These are phyloP conservation scores for Meyerozyma sp. DNA, from an alignment of 1,139 yeast genomes.

Conservation along the genomic window DNA sequence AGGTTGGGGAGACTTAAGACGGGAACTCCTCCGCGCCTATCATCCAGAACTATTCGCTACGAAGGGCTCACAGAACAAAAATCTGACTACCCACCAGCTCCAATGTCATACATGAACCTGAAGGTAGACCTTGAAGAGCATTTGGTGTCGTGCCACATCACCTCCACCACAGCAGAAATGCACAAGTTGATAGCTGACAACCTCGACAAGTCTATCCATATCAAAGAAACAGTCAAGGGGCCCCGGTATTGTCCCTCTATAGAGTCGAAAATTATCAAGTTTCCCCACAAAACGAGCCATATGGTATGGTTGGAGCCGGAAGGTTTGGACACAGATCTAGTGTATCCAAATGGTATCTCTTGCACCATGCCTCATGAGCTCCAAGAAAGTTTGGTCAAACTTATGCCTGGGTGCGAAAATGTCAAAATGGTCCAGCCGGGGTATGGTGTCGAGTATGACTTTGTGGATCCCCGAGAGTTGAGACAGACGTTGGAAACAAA, in stretches of 20 bases:
- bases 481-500: slow-evolving; percentile 77
- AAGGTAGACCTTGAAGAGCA: slow-evolving; percentile 50
- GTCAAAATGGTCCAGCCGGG: slow-evolving; percentile 91
- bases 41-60: slow-evolving; percentile 67
- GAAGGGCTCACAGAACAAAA: slow-evolving; percentile 54
- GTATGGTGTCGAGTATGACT: slow-evolving; percentile 97
- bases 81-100: slow-evolving; percentile 77
- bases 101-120: slow-evolving; percentile 86
- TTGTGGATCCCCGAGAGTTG: slow-evolving; percentile 88
- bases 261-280: slow-evolving; percentile 81
- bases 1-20: slow-evolving; percentile 87
- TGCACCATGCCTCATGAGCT: slow-evolving; percentile 96
- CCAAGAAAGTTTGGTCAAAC: slow-evolving; percentile 64
- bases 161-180: slow-evolving; percentile 70
- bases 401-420: slow-evolving; percentile 87
- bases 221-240: slow-evolving; percentile 90
- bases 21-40: slow-evolving; percentile 93
- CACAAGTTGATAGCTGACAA: slow-evolving; percentile 68
- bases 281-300: slow-evolving; percentile 71
- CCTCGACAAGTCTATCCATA: slow-evolving; percentile 80
- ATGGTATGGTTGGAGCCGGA: slow-evolving; percentile 96
- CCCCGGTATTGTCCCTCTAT: slow-evolving; percentile 98
- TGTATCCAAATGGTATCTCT: slow-evolving; percentile 95
- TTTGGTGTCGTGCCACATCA: slow-evolving; percentile 70
- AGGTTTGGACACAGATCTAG: slow-evolving; percentile 76